phyloP scores from a whole-genome alignment of 306 rosid species.

The Cucurbita maxima region DNA sequence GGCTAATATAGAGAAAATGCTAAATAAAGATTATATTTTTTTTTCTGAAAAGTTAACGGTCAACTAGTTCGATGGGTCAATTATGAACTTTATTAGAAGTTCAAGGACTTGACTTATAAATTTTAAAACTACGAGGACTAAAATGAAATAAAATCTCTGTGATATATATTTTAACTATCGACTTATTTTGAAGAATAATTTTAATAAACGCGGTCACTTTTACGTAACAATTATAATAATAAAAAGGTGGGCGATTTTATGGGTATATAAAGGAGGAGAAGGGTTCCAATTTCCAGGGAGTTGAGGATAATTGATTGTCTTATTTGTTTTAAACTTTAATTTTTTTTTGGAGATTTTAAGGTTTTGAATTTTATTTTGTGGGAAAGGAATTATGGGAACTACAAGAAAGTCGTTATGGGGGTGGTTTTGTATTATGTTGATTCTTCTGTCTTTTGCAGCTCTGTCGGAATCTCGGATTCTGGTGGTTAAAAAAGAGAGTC shows the following conservation, averaged over 20 bases:
- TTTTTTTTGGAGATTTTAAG: neutral
- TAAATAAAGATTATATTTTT: no score
- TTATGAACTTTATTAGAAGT: no score
- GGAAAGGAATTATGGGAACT: neutral
- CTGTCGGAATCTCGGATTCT: neutral
- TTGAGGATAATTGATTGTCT: neutral
- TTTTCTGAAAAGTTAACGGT: no score
- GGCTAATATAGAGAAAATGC: no score
- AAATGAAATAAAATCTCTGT: no score
- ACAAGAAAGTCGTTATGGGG: neutral
- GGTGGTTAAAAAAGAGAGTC: neutral
- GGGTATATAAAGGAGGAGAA: neutral
- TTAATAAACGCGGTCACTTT: neutral
- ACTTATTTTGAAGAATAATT: no score
- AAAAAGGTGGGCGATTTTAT: neutral
- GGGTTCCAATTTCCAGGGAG: neutral
- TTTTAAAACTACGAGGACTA: no score
- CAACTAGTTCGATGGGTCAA: no score
- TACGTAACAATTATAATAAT: neutral
- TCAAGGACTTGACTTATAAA: no score
- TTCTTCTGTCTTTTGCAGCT: neutral
- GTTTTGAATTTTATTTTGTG: neutral
- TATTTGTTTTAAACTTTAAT: neutral
- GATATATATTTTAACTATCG: no score
- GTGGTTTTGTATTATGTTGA: neutral